These are phyloP conservation scores for Viola pubescens DNA, from an alignment of 441 rosid species.

Conservation along the genomic window DNA sequence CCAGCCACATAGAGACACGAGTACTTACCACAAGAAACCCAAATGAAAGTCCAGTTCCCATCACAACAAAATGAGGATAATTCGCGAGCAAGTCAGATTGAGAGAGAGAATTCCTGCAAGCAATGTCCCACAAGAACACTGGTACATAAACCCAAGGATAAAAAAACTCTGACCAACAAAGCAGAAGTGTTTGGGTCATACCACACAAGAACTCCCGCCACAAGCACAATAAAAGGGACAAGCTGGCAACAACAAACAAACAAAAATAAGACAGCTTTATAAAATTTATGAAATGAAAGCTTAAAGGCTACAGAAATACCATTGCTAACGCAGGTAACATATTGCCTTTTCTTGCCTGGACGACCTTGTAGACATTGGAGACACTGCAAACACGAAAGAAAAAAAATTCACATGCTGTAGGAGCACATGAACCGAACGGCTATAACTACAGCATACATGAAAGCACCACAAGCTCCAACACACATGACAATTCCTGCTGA, in stretches of 20 bases:
- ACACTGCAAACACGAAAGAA: conserved; percentile 36
- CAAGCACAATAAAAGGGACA: conserved; percentile 57
- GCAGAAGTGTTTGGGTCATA: conserved; percentile 23
- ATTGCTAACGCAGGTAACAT: conserved; percentile 81
- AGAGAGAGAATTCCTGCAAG: conserved; percentile 86
- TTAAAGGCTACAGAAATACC: conserved; percentile 34
- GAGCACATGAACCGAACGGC: conserved; percentile 1
- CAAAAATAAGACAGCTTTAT: conserved; percentile 12
- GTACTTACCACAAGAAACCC: conserved; percentile 95
- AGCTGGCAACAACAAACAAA: conserved; percentile 41
- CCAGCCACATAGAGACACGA: background rate
- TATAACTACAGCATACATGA: background rate
- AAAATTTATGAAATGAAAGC: background rate
- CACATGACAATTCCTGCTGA: too few species aligned
- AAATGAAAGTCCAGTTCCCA: conserved; percentile 97
- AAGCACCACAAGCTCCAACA: too few species aligned
- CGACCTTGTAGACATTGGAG: conserved; percentile 61
- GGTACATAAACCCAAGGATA: background rate
- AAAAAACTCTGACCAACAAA: conserved; percentile 7
- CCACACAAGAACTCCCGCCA: conserved; percentile 79
- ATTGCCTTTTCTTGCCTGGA: conserved; percentile 73
- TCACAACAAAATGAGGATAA: conserved; percentile 81
- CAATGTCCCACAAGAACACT: conserved; percentile 17
- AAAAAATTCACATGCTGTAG: conserved; percentile 8
- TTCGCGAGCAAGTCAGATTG: conserved; percentile 60